Base-by-base conservation (phyloP, 306 rosid genomes). In the Vigna hirtella region DNA sequence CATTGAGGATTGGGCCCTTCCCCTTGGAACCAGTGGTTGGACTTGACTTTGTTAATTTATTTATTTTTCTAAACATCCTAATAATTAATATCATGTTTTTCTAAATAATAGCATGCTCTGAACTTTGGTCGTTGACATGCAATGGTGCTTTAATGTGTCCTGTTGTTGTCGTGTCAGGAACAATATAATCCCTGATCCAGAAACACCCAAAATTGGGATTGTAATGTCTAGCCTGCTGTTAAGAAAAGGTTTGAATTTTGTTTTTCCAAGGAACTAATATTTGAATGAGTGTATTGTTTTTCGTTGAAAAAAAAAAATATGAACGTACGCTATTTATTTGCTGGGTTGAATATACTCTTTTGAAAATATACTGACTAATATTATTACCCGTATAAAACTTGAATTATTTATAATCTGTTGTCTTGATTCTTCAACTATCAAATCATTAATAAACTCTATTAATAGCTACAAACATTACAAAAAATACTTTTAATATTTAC, bases 1-100 rank as follows among this genome's bases (percentile, higher is more conserved):
- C 0, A 56, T 57, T 1, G 97, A 91, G 16, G 93, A 91, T 59
- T 93, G 96, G 98, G 74, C 85, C n/a, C 18, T 82, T 20, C 96
- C 90, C 43, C 62, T 78, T 7, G 87, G 90, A 47, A 83, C 85
- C 76, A 86, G 79, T 9, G 85, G 78, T 28, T 88, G 98, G 99
- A 55, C 89, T 72, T 69, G 89, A 88, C 66, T 84, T 83, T 56
- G 45, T 67, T 79, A 74, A 34, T 80, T 52, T 17, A 14, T 68
- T 48, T 70, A 50, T 53, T 66, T 51, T 78, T 77, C 18, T 78
- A 56, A 32, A 49, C 3, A 38, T 52, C n/a, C 3, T 81, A 34
- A 49, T 38, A 56, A 30, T 84, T 38, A 56, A 30, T 84, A 61
- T 43, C 57, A 51, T 83, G 68, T 26, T 36, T 47, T 50, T 70